Percentiles rank a stretch among this genome's conserved stretches.
Conservation (phyloP, 352 stramenopile species). For the Phytopythium delawarense region DNA sequence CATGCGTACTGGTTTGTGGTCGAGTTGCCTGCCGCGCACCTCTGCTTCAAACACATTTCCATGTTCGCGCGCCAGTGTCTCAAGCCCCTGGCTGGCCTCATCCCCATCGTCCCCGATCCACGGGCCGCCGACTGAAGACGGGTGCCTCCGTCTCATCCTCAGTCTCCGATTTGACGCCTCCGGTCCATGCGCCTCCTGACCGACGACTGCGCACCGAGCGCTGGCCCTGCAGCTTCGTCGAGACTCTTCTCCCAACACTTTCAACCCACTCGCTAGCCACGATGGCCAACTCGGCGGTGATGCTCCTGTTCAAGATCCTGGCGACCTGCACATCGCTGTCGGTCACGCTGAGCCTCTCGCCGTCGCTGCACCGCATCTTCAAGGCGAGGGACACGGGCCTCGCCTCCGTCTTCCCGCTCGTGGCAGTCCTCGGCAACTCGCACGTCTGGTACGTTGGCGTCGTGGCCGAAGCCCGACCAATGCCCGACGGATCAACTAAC, state of each 20-base stretch:
- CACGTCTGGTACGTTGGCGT: conserved; percentile 21
- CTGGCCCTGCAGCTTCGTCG: not conserved
- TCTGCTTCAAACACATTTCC: conserved; percentile 7
- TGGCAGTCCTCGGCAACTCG: conserved; percentile 26
- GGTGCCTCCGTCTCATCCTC: not conserved
- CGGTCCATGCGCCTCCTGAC: not conserved
- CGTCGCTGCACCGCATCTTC: conserved; percentile 33
- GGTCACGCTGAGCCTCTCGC: conserved; percentile 30
- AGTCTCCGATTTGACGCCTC: not conserved
- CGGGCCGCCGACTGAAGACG: not conserved
- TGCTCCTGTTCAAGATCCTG: conserved; percentile 29
- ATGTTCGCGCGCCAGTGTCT: conserved; percentile 5
- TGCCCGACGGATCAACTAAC: not conserved
- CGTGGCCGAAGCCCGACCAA: not conserved
- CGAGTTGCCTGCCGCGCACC: not conserved
- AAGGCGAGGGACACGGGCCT: conserved; percentile 26
- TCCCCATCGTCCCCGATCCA: not conserved
- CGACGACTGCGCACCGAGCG: not conserved
- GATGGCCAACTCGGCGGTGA: conserved; percentile 23
- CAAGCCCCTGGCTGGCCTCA: not conserved
- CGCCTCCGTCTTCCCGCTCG: conserved; percentile 28
- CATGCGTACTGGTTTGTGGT: not conserved
- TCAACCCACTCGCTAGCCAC: not conserved
- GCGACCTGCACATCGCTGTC: conserved; percentile 23
- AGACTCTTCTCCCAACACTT: not conserved